Evolutionary conservation across 768 basidiomycete genomes (phyloP).

Genomic region (Rhizopogon sp.): DNA sequence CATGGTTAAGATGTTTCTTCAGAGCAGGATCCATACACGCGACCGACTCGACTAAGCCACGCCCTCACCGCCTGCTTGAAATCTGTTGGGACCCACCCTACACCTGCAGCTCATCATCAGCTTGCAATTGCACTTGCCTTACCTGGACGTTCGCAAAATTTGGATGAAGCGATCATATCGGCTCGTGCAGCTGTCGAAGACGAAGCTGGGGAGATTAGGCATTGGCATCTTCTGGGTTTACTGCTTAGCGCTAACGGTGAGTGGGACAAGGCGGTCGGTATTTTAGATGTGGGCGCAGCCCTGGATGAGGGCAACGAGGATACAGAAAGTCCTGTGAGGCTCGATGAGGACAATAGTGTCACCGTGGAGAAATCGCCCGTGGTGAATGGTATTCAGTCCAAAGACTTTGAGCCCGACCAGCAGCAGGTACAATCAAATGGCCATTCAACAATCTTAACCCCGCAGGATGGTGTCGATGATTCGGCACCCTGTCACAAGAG

Average conservation of each 20-base stretch:
- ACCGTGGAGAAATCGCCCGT: background rate
- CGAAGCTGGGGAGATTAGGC: conserved; percentile 56
- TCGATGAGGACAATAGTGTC: conserved; percentile 18
- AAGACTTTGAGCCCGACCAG: conserved; percentile 6
- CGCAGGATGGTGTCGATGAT: background rate
- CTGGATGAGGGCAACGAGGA: conserved; percentile 41
- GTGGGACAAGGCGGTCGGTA: conserved; percentile 71
- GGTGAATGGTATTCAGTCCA: background rate
- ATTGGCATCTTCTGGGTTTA: conserved; percentile 90
- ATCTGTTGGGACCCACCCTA: conserved; percentile 45
- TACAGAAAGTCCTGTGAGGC: conserved; percentile 19
- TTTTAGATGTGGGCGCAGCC: conserved; percentile 72
- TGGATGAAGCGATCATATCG: conserved; percentile 61
- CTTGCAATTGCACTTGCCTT: conserved; percentile 72
- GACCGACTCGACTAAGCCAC: conserved; percentile 52
- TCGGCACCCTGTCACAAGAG: background rate
- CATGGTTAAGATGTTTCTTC: background rate
- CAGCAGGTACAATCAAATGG: background rate
- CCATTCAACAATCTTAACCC: background rate
- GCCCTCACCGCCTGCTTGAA: conserved; percentile 47
- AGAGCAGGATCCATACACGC: conserved; percentile 65
- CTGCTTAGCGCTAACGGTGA: conserved; percentile 75
- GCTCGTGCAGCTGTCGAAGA: conserved; percentile 73
- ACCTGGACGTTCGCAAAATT: conserved; percentile 56
- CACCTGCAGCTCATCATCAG: conserved; percentile 65